These are phyloP conservation scores for Boehmeria nivea DNA, from an alignment of 306 rosid genomes.

Conservation along the genomic window DNA sequence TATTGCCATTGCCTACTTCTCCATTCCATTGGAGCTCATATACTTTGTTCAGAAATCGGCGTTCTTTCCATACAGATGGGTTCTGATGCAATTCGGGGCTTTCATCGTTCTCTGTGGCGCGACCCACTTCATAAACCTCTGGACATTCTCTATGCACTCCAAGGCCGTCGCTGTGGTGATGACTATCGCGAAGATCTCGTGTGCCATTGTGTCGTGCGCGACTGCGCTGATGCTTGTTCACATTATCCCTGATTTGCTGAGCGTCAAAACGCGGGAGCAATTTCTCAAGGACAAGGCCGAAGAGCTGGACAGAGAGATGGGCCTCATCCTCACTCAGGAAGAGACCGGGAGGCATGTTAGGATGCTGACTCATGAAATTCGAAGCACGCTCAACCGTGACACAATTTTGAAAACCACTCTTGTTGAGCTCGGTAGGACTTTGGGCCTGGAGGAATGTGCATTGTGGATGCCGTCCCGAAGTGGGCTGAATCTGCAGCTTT, in stretches of 20 bases:
- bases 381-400: conserved; percentile 85
- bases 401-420: conserved; percentile 89
- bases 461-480: conserved; percentile 89
- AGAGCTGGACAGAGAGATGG: conserved; percentile 95
- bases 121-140: conserved; percentile 82
- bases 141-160: conserved; percentile 80
- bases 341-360: conserved; percentile 95
- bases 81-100: conserved; percentile 96
- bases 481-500: conserved; percentile 66
- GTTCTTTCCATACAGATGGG: conserved; percentile 94
- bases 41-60: conserved; percentile 88
- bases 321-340: conserved; percentile 81
- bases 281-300: conserved; percentile 75
- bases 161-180: conserved; percentile 74
- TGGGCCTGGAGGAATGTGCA: conserved; percentile 81
- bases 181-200: conserved; percentile 68
- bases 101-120: conserved; percentile 93
- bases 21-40: conserved; percentile 87
- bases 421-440: conserved; percentile 85
- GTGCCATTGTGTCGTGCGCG: conserved; percentile 86
- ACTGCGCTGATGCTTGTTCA: conserved; percentile 94
- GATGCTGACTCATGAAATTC: conserved; percentile 93
- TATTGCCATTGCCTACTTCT: conserved; percentile 87
- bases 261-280: conserved; percentile 77
- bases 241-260: conserved; percentile 81